Base-by-base conservation (phyloP, 1,284 basidiomycete species). In the Schizophyllum amplum region DNA sequence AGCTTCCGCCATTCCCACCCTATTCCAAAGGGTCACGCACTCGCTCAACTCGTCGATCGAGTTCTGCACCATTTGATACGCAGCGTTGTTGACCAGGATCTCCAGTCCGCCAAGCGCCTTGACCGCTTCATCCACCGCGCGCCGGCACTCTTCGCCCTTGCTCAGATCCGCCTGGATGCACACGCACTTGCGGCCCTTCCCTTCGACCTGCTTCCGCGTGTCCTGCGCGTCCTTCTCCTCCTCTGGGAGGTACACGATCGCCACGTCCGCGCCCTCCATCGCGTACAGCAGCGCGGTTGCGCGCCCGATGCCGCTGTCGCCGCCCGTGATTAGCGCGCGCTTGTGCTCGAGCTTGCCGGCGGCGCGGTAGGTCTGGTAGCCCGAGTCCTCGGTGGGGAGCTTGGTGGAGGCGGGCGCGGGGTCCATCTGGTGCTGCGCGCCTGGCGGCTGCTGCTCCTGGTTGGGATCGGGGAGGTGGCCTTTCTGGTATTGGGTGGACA, bases 1-100 rank as follows among this genome's bases (percentile, higher is more conserved):
- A 5, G 27, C 13, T 33, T 5, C n/a, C n/a, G n/a, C n/a, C 27
- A 33, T 33, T 6, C 27, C 5, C 13, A 33, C 27, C 27, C 27
- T 33, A 33, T 13, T 5, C 5, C 27, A 13, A 5, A 5, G 27
- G 6, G 27, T 6, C 17, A 42, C 33, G 33, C 33, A 42, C 33
- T 42, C 33, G 33, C 33, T 56, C 47, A 62, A 26, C 21, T 55
- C 57, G 22, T 51, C 52, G 13, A 62, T 59, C 11, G 27, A 33
- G 15, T 54, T 49, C 1, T 48, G 55, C 53, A 58, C 51, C 67
- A 83, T 76, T 67, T 86, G 84, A 66, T 83, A 81, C 57, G 75
- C 75, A 11, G 84, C 81, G 65, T 87, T 86, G 71, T 86, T 86
- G 63, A 87, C 80, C 47, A 84, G 70, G 51, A 84, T 72, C 62